These are phyloP conservation scores for Colletotrichum ledebouriae DNA, from an alignment of 2,329 filamentous ascomycete genomes.

Conservation along the genomic window DNA sequence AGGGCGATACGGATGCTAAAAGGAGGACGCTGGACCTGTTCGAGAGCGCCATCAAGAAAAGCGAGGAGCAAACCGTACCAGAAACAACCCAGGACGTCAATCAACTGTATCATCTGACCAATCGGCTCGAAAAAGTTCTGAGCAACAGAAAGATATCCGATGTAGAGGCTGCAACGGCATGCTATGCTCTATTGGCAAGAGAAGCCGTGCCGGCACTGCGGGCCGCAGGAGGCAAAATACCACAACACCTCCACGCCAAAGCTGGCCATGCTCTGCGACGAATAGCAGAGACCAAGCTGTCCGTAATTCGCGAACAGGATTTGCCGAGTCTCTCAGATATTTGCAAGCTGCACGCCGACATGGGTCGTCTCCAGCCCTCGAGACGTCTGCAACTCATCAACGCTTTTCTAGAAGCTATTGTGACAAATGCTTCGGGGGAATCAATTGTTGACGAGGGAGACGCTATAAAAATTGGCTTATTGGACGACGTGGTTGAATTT, in stretches of 20 bases:
- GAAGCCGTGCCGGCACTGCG: constrained; percentile 15
- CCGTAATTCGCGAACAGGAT: neutral
- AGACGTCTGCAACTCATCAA: constrained; percentile 31
- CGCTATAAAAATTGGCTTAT: neutral
- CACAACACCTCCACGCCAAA: constrained; percentile 7
- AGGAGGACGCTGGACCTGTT: constrained; percentile 41
- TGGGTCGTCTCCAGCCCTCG: constrained; percentile 1
- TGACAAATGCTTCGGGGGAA: neutral
- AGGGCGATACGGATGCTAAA: neutral
- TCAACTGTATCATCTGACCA: constrained; percentile 18
- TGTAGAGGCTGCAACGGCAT: neutral
- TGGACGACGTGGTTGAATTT: constrained; percentile 51
- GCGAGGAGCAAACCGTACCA: neutral
- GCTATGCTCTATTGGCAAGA: constrained; percentile 16
- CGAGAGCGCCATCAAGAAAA: constrained; percentile 38
- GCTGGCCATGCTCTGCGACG: constrained; percentile 6
- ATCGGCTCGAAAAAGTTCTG: neutral
- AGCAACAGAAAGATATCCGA: too few relatives aligned
- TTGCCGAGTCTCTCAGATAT: constrained; percentile 32
- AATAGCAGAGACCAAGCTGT: constrained; percentile 29
- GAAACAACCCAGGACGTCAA: constrained; percentile 7
- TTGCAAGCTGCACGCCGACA: constrained; percentile 35
- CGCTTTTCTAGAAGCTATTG: neutral
- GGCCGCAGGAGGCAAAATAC: neutral
- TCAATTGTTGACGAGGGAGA: constrained; percentile 13